These are phyloP conservation scores for Aspergillus fijiensis DNA, from an alignment of 2,329 filamentous ascomycete genomes.

Conservation along the genomic window DNA sequence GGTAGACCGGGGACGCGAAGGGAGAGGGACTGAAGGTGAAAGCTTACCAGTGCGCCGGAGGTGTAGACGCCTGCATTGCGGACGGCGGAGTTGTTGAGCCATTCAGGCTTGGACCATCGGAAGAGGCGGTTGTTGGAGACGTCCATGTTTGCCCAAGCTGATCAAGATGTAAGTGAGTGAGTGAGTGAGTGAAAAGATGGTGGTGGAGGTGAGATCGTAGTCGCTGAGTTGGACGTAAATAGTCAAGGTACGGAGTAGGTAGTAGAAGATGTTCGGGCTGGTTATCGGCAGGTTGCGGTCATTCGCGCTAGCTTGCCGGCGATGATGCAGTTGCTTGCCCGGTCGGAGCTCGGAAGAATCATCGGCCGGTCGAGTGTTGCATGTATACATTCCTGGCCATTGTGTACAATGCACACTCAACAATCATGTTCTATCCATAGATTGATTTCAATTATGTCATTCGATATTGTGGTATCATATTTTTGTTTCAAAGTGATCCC, in stretches of 20 bases:
- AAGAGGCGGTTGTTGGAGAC: slow-evolving; percentile 59
- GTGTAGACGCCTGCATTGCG: slow-evolving; percentile 66
- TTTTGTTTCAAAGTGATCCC: too few species aligned
- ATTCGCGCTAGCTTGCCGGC: slow-evolving; percentile 7
- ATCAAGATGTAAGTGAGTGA: neutral
- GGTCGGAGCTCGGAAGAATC: slow-evolving; percentile 23
- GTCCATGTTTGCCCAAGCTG: slow-evolving; percentile 31
- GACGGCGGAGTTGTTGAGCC: slow-evolving; percentile 64
- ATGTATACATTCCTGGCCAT: neutral
- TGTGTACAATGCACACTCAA: neutral
- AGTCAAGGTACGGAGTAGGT: too few species aligned
- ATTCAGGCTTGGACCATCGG: slow-evolving; percentile 65
- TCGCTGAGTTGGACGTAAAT: neutral
- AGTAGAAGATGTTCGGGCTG: neutral
- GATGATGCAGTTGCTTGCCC: slow-evolving; percentile 20
- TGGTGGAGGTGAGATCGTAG: neutral
- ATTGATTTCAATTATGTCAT: neutral
- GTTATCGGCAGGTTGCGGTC: slow-evolving; percentile 5
- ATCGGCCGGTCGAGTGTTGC: slow-evolving; percentile 9
- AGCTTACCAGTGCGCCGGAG: slow-evolving; percentile 62
- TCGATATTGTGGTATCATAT: neutral
- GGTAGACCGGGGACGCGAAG: neutral
- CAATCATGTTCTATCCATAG: too few species aligned
- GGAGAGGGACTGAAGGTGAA: neutral
- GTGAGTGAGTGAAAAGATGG: neutral